Conservation (phyloP, 768 basidiomycete species). For the Termitomyces sp. region DNA sequence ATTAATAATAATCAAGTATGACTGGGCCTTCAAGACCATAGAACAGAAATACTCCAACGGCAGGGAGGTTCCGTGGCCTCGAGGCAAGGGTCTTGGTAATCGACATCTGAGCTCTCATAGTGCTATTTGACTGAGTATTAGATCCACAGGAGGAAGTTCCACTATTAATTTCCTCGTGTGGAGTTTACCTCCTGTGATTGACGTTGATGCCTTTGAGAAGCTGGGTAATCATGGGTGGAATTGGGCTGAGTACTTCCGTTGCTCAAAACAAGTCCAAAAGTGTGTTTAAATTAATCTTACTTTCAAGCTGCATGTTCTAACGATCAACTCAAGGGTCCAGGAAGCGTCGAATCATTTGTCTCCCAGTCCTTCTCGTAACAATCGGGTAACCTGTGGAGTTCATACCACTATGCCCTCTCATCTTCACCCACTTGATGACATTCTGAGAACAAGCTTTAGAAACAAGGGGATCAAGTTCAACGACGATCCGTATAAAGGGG, state of each 20-base stretch:
- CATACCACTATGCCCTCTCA: slow-evolving; percentile 25
- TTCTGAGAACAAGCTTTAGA: slow-evolving; percentile 21
- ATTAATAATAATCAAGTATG: too few species aligned
- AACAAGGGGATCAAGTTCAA: slow-evolving; percentile 21
- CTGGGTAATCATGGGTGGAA: slow-evolving; percentile 59
- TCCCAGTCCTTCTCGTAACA: too few species aligned
- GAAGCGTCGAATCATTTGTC: too few species aligned
- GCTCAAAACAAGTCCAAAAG: slow-evolving; percentile 35
- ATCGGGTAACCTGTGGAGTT: too few species aligned
- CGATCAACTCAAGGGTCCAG: too few species aligned
- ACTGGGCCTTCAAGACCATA: slow-evolving; percentile 31
- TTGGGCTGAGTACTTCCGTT: slow-evolving; percentile 39
- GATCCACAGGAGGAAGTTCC: slow-evolving; percentile 38
- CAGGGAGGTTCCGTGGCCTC: slow-evolving; percentile 22
- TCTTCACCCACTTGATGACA: slow-evolving; percentile 21
- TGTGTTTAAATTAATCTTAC: too few species aligned
- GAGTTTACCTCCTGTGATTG: slow-evolving; percentile 26
- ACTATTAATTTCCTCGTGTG: slow-evolving; percentile 38
- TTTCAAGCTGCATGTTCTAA: too few species aligned
- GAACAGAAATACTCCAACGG: slow-evolving; percentile 24
- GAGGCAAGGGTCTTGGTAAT: slow-evolving; percentile 31
- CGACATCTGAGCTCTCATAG: too few species aligned
- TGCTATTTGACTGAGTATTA: too few species aligned
- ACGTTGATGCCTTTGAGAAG: slow-evolving; percentile 35
- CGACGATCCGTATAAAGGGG: slow-evolving; percentile 27